phyloP scores from a whole-genome alignment of 2,329 filamentous ascomycete species.

The Fusarium oligoseptatum region DNA sequence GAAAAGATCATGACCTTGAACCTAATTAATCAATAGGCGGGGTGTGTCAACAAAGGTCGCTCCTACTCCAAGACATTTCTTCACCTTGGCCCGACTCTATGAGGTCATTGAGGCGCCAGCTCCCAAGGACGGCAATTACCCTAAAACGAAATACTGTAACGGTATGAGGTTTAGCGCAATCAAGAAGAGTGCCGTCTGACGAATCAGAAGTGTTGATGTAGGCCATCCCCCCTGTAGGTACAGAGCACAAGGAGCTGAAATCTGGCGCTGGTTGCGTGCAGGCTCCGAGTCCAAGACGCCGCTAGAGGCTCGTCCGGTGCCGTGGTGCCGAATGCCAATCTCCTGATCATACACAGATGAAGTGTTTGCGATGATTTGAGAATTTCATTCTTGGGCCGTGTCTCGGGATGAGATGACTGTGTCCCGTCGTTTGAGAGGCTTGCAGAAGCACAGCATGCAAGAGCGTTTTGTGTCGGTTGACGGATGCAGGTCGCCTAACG shows the following conservation, averaged over 20 bases:
- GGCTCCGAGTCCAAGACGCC: conserved; percentile 28
- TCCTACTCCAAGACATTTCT: conserved; percentile 37
- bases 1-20: conserved; percentile 15
- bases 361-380: background rate
- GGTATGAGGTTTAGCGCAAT: conserved; percentile 11
- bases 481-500: conserved; percentile 33
- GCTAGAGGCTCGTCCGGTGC: conserved; percentile 35
- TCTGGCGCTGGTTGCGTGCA: background rate
- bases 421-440: background rate
- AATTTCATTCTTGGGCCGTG: background rate
- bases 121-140: conserved; percentile 12
- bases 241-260: conserved; percentile 32
- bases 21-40: conserved; percentile 17
- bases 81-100: conserved; percentile 27
- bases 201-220: background rate
- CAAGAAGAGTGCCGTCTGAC: accelerated
- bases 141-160: conserved; percentile 20
- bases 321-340: conserved; percentile 34
- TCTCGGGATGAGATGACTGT: background rate
- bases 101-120: conserved; percentile 37
- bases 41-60: conserved; percentile 30
- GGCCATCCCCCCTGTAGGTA: background rate
- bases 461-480: conserved; percentile 4
- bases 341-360: background rate
- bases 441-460: background rate